Conservation (phyloP, 176 grass and related monocot species). For the Oryza brachyantha region DNA sequence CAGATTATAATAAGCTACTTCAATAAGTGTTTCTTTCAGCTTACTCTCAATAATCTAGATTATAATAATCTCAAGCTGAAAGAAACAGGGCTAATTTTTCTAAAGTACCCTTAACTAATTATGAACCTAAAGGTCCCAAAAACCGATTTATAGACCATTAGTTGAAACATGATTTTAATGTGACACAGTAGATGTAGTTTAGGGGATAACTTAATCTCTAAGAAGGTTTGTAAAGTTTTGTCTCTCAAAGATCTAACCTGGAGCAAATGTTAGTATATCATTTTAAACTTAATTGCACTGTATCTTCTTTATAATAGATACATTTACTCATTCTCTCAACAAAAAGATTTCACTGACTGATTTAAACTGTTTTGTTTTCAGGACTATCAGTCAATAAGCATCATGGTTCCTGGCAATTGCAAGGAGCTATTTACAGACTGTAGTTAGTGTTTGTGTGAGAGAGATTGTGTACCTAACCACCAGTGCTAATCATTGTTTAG, state of each 20-base stretch:
- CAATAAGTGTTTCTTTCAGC: no score
- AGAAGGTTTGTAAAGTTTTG: background rate
- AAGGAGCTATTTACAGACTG: background rate
- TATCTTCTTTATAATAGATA: background rate
- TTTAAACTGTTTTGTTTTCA: background rate
- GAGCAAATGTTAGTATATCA: no score
- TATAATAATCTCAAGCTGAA: no score
- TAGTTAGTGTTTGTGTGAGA: background rate
- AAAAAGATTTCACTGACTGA: background rate
- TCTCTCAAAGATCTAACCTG: background rate
- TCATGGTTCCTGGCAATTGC: background rate
- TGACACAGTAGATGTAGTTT: background rate
- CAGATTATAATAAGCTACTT: no score
- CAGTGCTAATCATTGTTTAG: constrained; percentile 34
- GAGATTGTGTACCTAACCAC: constrained; percentile 37
- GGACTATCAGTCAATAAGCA: background rate
- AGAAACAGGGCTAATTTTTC: background rate
- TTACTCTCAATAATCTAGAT: no score
- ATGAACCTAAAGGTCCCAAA: background rate
- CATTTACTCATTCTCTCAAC: background rate
- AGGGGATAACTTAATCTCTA: background rate
- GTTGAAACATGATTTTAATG: background rate
- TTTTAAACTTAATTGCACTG: background rate
- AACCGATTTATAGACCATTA: background rate
- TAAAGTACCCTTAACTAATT: background rate